Conservation (phyloP, 1,284 basidiomycete genomes). For the Marasmius oreades region DNA sequence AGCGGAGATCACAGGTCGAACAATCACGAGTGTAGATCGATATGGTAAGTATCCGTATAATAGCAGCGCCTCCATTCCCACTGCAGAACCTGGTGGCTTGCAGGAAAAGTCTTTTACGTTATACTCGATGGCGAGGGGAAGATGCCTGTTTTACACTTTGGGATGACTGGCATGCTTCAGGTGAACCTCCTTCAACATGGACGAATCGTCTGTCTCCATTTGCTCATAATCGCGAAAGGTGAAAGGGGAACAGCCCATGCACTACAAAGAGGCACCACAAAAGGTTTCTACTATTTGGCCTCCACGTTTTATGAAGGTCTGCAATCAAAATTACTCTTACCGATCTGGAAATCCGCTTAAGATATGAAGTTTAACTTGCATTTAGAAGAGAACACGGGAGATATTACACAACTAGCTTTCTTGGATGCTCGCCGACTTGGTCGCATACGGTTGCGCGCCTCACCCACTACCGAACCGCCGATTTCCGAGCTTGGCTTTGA, state of each 20-base stretch:
- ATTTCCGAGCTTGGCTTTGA: conserved; percentile 76
- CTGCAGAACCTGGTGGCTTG: neutral
- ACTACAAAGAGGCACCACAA: conserved; percentile 60
- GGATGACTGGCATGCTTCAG: conserved; percentile 83
- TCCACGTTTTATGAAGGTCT: conserved; percentile 72
- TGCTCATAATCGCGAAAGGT: conserved; percentile 39
- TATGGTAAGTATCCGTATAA: conserved; percentile 43
- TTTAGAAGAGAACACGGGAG: conserved; percentile 31
- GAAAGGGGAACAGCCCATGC: conserved; percentile 57
- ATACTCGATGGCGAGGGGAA: conserved; percentile 60
- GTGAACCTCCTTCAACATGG: conserved; percentile 28
- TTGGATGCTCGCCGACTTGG: conserved; percentile 71
- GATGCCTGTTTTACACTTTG: conserved; percentile 75
- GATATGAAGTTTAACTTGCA: conserved; percentile 59
- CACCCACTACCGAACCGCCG: conserved; percentile 63
- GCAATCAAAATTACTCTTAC: neutral
- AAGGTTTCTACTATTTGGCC: conserved; percentile 63
- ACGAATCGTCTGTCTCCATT: neutral
- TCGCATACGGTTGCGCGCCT: conserved; percentile 60
- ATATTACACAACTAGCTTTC: conserved; percentile 53
- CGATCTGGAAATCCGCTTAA: neutral
- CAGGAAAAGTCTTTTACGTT: conserved; percentile 80
- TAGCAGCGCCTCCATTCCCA: neutral
- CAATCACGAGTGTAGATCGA: conserved; percentile 56
- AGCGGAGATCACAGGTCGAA: conserved; percentile 55